Percentiles rank a stretch among this genome's conserved stretches.
These are phyloP conservation scores for Noccaea bulbosa DNA, from an alignment of 345 rosid species.

Conservation along the genomic window DNA sequence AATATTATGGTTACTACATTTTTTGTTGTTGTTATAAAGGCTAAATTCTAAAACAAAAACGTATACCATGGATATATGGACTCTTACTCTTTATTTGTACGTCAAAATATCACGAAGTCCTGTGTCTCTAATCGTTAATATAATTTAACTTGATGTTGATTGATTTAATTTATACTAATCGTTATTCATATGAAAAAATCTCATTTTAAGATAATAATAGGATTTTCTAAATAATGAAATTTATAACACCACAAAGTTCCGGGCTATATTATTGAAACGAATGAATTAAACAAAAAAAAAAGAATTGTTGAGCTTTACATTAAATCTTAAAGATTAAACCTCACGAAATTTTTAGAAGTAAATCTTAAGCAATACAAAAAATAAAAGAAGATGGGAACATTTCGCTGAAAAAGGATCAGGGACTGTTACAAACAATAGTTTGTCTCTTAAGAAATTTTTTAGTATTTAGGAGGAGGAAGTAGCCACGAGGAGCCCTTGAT, in stretches of 20 bases:
- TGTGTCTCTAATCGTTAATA: neutral
- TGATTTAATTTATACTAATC: neutral
- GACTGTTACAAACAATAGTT: neutral
- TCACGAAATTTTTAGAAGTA: too few species aligned
- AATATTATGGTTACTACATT: neutral
- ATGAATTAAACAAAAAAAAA: neutral
- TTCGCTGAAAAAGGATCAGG: neutral
- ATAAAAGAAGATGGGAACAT: constrained; percentile 13
- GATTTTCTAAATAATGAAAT: neutral
- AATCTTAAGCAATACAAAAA: constrained; percentile 10
- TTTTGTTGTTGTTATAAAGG: neutral
- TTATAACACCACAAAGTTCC: neutral
- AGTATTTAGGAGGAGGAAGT: constrained; percentile 47
- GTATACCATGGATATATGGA: too few species aligned
- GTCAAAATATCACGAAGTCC: constrained; percentile 16
- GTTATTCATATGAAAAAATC: neutral
- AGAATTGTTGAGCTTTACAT: too few species aligned
- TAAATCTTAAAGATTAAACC: too few species aligned
- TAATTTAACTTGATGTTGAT: neutral
- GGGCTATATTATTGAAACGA: neutral
- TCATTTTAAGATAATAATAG: neutral
- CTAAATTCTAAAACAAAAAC: too few species aligned
- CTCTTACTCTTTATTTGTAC: constrained; percentile 3
- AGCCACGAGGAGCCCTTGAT: constrained; percentile 43
- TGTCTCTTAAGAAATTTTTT: neutral